phyloP scores from a whole-genome alignment of 345 rosid genomes.

The Turnera subulata region DNA sequence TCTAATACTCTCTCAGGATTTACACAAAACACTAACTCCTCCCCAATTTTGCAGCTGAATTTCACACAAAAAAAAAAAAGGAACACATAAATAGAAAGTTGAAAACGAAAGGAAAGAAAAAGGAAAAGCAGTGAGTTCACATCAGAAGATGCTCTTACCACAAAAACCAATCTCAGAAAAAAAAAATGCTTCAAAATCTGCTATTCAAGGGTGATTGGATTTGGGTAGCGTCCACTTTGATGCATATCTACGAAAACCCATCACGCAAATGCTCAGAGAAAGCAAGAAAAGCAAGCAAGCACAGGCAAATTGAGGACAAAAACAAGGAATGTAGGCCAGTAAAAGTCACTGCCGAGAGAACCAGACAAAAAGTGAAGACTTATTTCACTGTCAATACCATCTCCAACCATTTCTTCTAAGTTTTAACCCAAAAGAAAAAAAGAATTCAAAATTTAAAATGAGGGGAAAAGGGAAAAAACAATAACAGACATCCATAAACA shows the following conservation, averaged over 20 bases:
- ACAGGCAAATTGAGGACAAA: constrained; percentile 30
- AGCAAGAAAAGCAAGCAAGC: constrained; percentile 7
- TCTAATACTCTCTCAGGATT: constrained; percentile 12
- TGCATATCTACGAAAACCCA: constrained; percentile 15
- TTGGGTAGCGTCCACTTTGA: constrained; percentile 15
- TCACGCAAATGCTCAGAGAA: constrained; percentile 2
- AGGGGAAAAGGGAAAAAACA: no score
- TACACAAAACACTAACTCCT: constrained; percentile 25
- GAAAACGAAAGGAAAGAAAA: neutral
- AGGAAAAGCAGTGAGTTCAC: constrained; percentile 4
- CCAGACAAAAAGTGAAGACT: constrained; percentile 41
- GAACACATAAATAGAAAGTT: constrained; percentile 5
- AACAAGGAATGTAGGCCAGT: constrained; percentile 27
- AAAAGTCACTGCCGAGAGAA: constrained; percentile 20
- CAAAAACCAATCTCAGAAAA: constrained; percentile 25
- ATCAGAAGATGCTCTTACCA: constrained; percentile 25
- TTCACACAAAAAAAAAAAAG: constrained; percentile 11
- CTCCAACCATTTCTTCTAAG: neutral
- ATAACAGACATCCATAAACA: neutral
- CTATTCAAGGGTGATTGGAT: constrained; percentile 26
- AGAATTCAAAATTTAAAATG: no score
- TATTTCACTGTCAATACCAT: constrained; percentile 37
- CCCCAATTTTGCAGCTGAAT: constrained; percentile 31
- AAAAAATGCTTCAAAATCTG: constrained; percentile 28
- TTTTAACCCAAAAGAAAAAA: no score